A percentile compares a stretch with the other conserved stretches of the same genome.
These are phyloP conservation scores for Verbascum thapsus DNA, from an alignment of 257 asterid genomes.

Conservation along the genomic window DNA sequence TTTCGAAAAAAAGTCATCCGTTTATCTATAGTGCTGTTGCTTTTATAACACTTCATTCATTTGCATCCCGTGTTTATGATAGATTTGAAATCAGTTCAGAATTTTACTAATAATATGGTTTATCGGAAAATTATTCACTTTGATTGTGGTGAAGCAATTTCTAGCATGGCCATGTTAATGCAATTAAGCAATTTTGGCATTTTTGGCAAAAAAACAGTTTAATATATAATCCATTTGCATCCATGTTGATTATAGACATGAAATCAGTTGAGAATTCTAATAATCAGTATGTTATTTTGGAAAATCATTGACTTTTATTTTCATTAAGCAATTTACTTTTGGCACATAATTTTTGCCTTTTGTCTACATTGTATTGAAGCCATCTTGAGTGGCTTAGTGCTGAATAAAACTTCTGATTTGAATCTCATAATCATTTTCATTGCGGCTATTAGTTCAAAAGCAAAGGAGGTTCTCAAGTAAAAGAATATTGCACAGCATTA, in stretches of 20 bases:
- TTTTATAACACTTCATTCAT: neutral
- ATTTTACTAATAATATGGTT: too few species aligned
- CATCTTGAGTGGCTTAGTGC: constrained; percentile 14
- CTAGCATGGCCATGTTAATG: neutral
- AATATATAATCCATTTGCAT: too few species aligned
- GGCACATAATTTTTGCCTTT: neutral
- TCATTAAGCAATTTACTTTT: too few species aligned
- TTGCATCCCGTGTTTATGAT: neutral
- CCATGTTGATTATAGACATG: too few species aligned
- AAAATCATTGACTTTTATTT: neutral
- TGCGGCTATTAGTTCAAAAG: constrained; percentile 73
- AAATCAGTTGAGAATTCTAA: too few species aligned
- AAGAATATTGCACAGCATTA: constrained; percentile 86
- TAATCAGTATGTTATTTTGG: too few species aligned
- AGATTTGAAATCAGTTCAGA: too few species aligned
- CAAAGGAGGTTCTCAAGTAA: constrained; percentile 97
- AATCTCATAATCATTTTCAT: constrained; percentile 16
- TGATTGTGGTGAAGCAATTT: constrained; percentile 13
- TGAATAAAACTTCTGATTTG: constrained; percentile 11
- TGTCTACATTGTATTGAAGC: constrained; percentile 20
- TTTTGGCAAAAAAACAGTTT: too few species aligned
- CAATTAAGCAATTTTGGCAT: too few species aligned
- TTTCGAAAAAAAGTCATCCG: constrained; percentile 2
- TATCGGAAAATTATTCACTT: constrained; percentile 2
- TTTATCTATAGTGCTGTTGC: neutral